A percentile compares a stretch with the other conserved stretches of the same genome.
phyloP scores from a whole-genome alignment of 106 monocot genomes.

The Dactylorhiza incarnata region DNA sequence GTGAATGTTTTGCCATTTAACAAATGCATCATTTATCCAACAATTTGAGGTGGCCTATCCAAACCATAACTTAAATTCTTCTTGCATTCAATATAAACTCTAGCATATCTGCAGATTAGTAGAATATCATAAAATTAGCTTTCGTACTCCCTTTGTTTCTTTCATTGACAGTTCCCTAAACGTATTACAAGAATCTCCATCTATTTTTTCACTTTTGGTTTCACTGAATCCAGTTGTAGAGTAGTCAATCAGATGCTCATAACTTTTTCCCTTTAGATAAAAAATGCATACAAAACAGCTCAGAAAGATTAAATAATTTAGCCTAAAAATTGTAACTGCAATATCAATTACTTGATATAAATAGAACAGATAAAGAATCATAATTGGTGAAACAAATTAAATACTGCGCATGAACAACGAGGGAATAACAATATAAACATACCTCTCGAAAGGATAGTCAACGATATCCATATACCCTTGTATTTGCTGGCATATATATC shows the following conservation, averaged over 20 bases:
- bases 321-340: not conserved
- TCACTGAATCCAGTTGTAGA: not conserved
- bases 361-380: not conserved
- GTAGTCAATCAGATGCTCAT: not conserved
- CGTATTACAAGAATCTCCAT: not conserved
- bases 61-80: not conserved
- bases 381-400: not conserved
- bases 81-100: not conserved
- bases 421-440: not conserved
- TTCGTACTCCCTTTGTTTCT: not conserved
- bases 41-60: not conserved
- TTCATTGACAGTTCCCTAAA: not conserved
- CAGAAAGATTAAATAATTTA: not conserved
- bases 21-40: not conserved
- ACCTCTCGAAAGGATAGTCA: conserved; percentile 80
- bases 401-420: not conserved
- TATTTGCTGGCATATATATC: conserved; percentile 88
- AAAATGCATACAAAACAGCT: not conserved
- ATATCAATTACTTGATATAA: not conserved
- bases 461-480: conserved; percentile 96
- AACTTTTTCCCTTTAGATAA: not conserved
- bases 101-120: not conserved
- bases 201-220: not conserved
- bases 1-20: no score
- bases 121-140: not conserved